Conservation (phyloP, 768 basidiomycete genomes). For the Mycena epipterygia region DNA sequence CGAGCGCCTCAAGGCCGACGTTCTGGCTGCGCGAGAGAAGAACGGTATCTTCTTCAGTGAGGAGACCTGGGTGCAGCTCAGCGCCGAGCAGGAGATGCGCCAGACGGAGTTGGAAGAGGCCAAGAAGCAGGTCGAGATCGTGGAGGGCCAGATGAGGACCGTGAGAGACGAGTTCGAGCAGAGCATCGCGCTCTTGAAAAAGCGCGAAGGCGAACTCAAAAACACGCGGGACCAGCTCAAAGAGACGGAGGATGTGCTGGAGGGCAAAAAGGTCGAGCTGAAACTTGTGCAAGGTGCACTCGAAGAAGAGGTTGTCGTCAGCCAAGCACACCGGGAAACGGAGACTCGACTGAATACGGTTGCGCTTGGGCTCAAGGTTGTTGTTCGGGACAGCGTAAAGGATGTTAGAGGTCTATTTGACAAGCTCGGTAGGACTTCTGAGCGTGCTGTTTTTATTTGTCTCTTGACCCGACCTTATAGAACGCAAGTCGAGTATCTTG, state of each 20-base stretch:
- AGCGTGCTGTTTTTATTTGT: neutral
- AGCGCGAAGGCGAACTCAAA: slow-evolving; percentile 82
- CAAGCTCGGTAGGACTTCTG: slow-evolving; percentile 77
- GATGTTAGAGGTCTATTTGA: slow-evolving; percentile 82
- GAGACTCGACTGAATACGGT: slow-evolving; percentile 81
- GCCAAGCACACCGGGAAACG: slow-evolving; percentile 82
- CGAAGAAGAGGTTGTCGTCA: slow-evolving; percentile 85
- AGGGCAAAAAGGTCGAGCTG: slow-evolving; percentile 69
- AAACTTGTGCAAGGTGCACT: slow-evolving; percentile 68
- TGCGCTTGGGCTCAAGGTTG: slow-evolving; percentile 75
- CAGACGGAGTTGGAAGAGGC: slow-evolving; percentile 88
- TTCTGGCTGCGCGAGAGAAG: slow-evolving; percentile 93
- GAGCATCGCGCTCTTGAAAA: slow-evolving; percentile 82
- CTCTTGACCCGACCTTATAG: slow-evolving; percentile 54
- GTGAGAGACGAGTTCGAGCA: slow-evolving; percentile 94
- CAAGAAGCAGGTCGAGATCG: slow-evolving; percentile 83
- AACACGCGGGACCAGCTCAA: slow-evolving; percentile 69
- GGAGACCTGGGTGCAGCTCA: slow-evolving; percentile 91
- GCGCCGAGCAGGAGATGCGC: slow-evolving; percentile 78
- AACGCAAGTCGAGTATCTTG: slow-evolving; percentile 78
- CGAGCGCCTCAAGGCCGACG: slow-evolving; percentile 90
- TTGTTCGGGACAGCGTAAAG: slow-evolving; percentile 74
- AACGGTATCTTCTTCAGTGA: slow-evolving; percentile 96
- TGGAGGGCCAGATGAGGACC: slow-evolving; percentile 84
- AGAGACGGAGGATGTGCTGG: slow-evolving; percentile 65